Base-by-base conservation (phyloP, 495 filamentous ascomycete genomes). In the Zalerion maritima region DNA sequence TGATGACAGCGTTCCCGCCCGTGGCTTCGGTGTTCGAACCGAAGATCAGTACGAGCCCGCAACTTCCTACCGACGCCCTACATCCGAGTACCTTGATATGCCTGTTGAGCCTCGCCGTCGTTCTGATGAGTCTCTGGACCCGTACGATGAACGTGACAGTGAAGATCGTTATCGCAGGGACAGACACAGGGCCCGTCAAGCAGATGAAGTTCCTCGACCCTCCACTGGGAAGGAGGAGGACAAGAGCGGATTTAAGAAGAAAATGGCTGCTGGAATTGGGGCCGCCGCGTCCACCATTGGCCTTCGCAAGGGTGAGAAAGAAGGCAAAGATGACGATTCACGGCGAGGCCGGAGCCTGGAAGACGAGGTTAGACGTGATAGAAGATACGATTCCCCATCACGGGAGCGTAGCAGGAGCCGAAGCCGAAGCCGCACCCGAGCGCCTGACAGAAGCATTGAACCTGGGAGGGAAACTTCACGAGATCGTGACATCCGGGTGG, bases 1-100 rank as follows among this genome's bases (percentile, higher is more conserved):
- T 14, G 59, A 61, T 16, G 50, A 57, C 2, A 43, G 41, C 19
- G 39, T 65, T 14, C 28, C 37, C 4, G 10, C 44, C 8, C 56
- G 60, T 15, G 60, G 60, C 1, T 65, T 62, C 25, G 60, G 60
- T 26, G 52, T 65, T 27, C 53, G 55, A 12, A 45, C 57, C 12
- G n/a, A n/a, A n/a, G 54, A 59, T 12, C 29, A 51, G 9, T 32
- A 49, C 11, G 45, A 45, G 4, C 17, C 36, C 14, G 46, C 52
- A 6, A 51, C 47, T 6, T 38, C 29, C 11, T 41, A 31, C 14
- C 43, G 38, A 14, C 49, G 40, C 18, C n/a, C n/a, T n/a, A n/a
- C n/a, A n/a, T n/a, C n/a, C n/a, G n/a, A n/a, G n/a, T n/a, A n/a
- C n/a, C n/a, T n/a, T n/a, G n/a, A n/a, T n/a, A n/a, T n/a, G n/a